Evolutionary conservation across 768 basidiomycete species (phyloP).

Genomic region (Suillus subluteus): DNA sequence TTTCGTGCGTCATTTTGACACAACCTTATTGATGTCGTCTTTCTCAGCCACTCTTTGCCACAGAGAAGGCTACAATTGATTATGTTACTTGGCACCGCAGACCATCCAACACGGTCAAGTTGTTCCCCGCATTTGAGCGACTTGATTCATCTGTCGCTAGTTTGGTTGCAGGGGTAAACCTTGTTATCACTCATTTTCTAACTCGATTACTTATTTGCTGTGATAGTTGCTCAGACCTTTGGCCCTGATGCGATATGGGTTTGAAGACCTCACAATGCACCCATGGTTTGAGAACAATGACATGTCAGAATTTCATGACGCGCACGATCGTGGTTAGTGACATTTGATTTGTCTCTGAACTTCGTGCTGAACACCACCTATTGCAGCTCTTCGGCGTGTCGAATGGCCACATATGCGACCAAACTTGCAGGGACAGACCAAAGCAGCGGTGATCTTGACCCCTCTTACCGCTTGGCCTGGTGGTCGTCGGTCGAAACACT

Average conservation of each 20-base stretch:
- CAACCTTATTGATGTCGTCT: background rate
- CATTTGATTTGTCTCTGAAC: background rate
- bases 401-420: background rate
- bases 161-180: slow-evolving; percentile 37
- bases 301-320: slow-evolving; percentile 26
- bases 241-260: background rate
- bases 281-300: slow-evolving; percentile 15
- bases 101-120: slow-evolving; percentile 6
- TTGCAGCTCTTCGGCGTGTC: slow-evolving; percentile 3
- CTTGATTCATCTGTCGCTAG: slow-evolving; percentile 28
- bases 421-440: background rate
- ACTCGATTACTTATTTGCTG: background rate
- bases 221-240: background rate
- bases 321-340: slow-evolving; percentile 24
- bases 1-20: background rate
- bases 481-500: background rate
- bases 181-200: background rate
- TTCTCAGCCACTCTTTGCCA: slow-evolving; percentile 31
- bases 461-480: background rate
- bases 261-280: background rate
- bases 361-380: background rate
- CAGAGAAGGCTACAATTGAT: slow-evolving; percentile 25
- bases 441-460: no score
- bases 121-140: slow-evolving; percentile 25
- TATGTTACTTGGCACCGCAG: slow-evolving; percentile 25